phyloP scores from a whole-genome alignment of 345 rosid genomes.

The Excoecaria cochinchinensis region DNA sequence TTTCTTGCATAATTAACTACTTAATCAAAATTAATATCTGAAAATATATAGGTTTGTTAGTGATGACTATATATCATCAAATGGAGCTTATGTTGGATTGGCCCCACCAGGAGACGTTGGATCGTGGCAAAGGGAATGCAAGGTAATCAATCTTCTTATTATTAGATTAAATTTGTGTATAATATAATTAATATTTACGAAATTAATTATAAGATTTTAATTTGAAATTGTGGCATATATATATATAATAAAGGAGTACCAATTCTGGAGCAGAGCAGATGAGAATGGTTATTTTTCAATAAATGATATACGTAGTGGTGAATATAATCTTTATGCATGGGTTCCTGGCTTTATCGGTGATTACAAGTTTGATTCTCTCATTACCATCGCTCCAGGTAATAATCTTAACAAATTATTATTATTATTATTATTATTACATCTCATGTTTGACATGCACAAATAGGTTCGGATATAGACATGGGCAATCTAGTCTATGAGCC shows the following conservation, averaged over 20 bases:
- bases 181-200: no score
- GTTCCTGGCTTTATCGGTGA: conserved; percentile 85
- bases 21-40: no score
- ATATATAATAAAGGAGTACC: conserved; percentile 50
- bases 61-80: conserved; percentile 37
- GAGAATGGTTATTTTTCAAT: conserved; percentile 58
- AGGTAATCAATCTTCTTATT: conserved; percentile 32
- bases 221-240: no score
- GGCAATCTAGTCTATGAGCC: conserved; percentile 67
- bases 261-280: conserved; percentile 77
- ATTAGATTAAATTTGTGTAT: background rate
- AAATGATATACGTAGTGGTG: conserved; percentile 41
- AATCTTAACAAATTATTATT: background rate
- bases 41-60: conserved; percentile 41
- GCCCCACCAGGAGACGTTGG: conserved; percentile 73
- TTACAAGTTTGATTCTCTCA: conserved; percentile 41
- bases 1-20: no score
- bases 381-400: conserved; percentile 57
- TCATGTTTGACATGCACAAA: no score
- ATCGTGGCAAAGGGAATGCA: conserved; percentile 88
- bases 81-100: conserved; percentile 73
- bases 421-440: background rate
- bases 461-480: conserved; percentile 56
- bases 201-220: no score
- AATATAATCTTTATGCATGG: conserved; percentile 75